A percentile compares a stretch with the other conserved stretches of the same genome.
Evolutionary conservation across 163 green algal species (phyloP).

Genomic region (Prototheca stagnorum): DNA sequence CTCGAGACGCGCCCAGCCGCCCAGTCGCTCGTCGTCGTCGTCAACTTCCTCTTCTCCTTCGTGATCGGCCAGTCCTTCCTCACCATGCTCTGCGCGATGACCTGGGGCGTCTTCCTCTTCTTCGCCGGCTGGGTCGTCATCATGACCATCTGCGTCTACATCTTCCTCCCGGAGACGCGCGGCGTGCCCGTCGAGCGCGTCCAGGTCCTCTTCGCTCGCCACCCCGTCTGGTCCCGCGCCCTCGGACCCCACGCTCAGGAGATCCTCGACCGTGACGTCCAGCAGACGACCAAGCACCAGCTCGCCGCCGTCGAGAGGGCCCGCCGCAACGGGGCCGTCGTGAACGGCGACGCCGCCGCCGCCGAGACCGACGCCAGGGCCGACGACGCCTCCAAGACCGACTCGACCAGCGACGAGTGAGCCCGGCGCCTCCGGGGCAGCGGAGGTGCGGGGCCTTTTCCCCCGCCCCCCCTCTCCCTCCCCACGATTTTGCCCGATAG

Average conservation of each 20-base stretch:
- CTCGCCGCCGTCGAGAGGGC: background rate
- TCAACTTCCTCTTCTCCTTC: constrained; percentile 62
- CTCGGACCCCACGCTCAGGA: background rate
- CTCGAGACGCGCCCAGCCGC: constrained; percentile 46
- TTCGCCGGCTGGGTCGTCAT: constrained; percentile 28
- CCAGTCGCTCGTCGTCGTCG: constrained; percentile 27
- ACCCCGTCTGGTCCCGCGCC: background rate
- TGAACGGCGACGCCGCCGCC: too few relatives aligned
- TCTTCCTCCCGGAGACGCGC: constrained; percentile 9
- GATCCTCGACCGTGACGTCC: background rate
- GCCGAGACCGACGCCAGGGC: too few relatives aligned
- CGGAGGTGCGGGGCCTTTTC: too few relatives aligned
- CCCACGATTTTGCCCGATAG: too few relatives aligned
- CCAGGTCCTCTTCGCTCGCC: constrained; percentile 1
- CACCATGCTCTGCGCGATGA: constrained; percentile 34
- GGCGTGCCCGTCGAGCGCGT: constrained; percentile 3
- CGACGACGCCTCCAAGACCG: too few relatives aligned
- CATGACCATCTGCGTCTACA: constrained; percentile 3
- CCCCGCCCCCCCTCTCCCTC: too few relatives aligned
- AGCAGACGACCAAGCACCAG: background rate
- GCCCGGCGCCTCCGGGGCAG: too few relatives aligned
- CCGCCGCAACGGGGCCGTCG: too few relatives aligned
- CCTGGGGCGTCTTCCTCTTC: constrained; percentile 59
- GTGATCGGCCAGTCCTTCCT: constrained; percentile 56
- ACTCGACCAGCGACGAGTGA: too few relatives aligned